phyloP scores from a whole-genome alignment of 345 rosid species.

The Lepidium aucheri region DNA sequence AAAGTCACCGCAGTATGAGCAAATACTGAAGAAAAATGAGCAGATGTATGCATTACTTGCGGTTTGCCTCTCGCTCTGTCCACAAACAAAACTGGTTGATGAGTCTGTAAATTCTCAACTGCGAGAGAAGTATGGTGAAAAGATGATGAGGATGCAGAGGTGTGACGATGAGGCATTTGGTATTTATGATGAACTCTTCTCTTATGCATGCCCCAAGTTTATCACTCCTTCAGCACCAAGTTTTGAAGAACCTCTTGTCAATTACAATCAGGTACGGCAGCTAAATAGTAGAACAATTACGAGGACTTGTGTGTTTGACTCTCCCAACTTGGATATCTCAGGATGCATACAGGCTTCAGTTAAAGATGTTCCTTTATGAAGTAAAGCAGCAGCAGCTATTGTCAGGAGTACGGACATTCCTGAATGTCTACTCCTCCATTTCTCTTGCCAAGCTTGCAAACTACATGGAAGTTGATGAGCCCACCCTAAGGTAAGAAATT shows the following conservation, averaged over 20 bases:
- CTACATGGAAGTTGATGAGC: slow-evolving; percentile 94
- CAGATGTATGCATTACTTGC: slow-evolving; percentile 98
- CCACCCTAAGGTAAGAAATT: slow-evolving; percentile 58
- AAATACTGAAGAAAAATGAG: slow-evolving; percentile 92
- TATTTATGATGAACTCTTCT: slow-evolving; percentile 86
- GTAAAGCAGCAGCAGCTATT: slow-evolving; percentile 91
- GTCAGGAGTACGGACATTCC: slow-evolving; percentile 72
- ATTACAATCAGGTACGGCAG: slow-evolving; percentile 74
- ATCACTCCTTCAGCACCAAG: slow-evolving; percentile 92
- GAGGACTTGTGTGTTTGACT: background rate
- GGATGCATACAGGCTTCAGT: slow-evolving; percentile 95
- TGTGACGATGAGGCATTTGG: slow-evolving; percentile 84
- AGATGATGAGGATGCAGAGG: slow-evolving; percentile 91
- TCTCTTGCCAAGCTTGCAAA: slow-evolving; percentile 79
- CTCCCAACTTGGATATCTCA: slow-evolving; percentile 20
- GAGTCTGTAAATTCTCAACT: slow-evolving; percentile 82
- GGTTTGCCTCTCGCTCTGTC: slow-evolving; percentile 80
- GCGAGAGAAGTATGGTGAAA: slow-evolving; percentile 96
- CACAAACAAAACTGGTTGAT: slow-evolving; percentile 83
- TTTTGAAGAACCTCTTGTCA: slow-evolving; percentile 90
- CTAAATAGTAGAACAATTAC: background rate
- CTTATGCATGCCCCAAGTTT: slow-evolving; percentile 98
- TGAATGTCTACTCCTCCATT: slow-evolving; percentile 81
- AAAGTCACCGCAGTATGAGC: slow-evolving; percentile 91
- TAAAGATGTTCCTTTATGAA: slow-evolving; percentile 91